phyloP scores from a whole-genome alignment of 495 filamentous ascomycete species.

The Daldinia loculata region DNA sequence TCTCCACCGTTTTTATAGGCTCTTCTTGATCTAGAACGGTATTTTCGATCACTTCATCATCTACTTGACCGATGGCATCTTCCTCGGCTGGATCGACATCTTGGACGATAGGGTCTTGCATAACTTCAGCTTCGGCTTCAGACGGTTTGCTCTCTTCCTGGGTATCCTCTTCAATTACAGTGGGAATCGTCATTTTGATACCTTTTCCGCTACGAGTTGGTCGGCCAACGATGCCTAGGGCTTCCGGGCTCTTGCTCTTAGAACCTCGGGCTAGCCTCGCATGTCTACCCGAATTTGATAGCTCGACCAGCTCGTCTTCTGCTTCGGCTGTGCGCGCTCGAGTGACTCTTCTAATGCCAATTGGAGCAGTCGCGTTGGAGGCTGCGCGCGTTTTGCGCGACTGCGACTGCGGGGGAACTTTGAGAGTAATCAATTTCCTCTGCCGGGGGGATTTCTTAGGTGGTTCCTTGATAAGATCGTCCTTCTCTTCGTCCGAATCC shows the following conservation, averaged over 20 bases:
- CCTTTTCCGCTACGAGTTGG: constrained; percentile 70
- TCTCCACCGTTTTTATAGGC: constrained; percentile 52
- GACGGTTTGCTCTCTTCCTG: constrained; percentile 52
- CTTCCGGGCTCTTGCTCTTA: constrained; percentile 72
- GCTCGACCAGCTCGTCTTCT: constrained; percentile 51
- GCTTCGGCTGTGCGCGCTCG: constrained; percentile 56
- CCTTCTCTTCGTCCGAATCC: constrained; percentile 47
- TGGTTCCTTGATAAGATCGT: constrained; percentile 39
- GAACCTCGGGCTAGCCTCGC: constrained; percentile 61
- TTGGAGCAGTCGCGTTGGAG: constrained; percentile 23
- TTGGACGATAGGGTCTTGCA: constrained; percentile 43
- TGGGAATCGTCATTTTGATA: constrained; percentile 62
- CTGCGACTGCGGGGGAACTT: constrained; percentile 25
- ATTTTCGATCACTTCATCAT: constrained; percentile 46
- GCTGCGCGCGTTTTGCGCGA: constrained; percentile 25
- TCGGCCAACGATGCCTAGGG: constrained; percentile 46
- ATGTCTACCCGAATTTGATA: constrained; percentile 82
- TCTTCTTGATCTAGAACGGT: constrained; percentile 49
- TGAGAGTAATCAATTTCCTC: constrained; percentile 46
- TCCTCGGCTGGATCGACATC: constrained; percentile 51
- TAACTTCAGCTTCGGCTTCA: constrained; percentile 18
- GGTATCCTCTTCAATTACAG: constrained; percentile 67
- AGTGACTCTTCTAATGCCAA: constrained; percentile 52
- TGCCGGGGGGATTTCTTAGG: constrained; percentile 33
- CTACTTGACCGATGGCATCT: constrained; percentile 39